A percentile compares a stretch with the other conserved stretches of the same genome.
These are phyloP conservation scores for Elasticomyces elasticus DNA, from an alignment of 495 filamentous ascomycete genomes.

Conservation along the genomic window DNA sequence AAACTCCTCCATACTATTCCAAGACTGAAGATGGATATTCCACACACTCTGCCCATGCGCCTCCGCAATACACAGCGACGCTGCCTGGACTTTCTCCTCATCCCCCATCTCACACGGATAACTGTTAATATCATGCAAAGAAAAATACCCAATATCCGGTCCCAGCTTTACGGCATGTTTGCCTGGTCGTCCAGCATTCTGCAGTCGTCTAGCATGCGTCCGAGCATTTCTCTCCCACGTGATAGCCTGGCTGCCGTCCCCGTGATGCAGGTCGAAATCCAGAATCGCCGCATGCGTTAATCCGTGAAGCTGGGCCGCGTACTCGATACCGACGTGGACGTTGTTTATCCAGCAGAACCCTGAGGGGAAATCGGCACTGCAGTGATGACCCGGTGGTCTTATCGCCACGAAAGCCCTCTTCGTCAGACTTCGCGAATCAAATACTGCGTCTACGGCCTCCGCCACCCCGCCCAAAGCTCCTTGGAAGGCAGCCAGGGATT, in stretches of 20 bases:
- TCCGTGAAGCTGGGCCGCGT: constrained; percentile 69
- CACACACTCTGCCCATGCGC: constrained; percentile 87
- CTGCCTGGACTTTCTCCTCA: constrained; percentile 78
- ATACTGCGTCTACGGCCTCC: constrained; percentile 82
- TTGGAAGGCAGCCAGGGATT: constrained; percentile 77
- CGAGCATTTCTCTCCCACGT: constrained; percentile 75
- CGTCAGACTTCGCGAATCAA: constrained; percentile 46
- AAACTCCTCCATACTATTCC: constrained; percentile 72
- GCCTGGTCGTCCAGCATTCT: constrained; percentile 27
- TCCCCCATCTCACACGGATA: constrained; percentile 90
- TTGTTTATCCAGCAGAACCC: constrained; percentile 99
- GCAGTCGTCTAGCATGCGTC: constrained; percentile 18
- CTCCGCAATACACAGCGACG: constrained; percentile 83
- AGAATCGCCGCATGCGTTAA: constrained; percentile 91
- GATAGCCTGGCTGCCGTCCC: constrained; percentile 89
- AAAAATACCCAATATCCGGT: constrained; percentile 87
- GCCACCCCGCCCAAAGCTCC: constrained; percentile 82
- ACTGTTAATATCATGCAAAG: constrained; percentile 93
- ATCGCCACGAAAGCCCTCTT: constrained; percentile 70
- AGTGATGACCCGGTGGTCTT: constrained; percentile 88
- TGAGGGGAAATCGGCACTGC: constrained; percentile 74
- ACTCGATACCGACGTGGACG: constrained; percentile 89
- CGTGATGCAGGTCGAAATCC: constrained; percentile 95
- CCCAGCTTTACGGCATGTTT: constrained; percentile 49
- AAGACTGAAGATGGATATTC: constrained; percentile 89